Evolutionary conservation across 1,284 basidiomycete genomes (phyloP), one percentile per base, ranked within the genome.

Genomic region (Sanghuangporus sanghuang): DNA sequence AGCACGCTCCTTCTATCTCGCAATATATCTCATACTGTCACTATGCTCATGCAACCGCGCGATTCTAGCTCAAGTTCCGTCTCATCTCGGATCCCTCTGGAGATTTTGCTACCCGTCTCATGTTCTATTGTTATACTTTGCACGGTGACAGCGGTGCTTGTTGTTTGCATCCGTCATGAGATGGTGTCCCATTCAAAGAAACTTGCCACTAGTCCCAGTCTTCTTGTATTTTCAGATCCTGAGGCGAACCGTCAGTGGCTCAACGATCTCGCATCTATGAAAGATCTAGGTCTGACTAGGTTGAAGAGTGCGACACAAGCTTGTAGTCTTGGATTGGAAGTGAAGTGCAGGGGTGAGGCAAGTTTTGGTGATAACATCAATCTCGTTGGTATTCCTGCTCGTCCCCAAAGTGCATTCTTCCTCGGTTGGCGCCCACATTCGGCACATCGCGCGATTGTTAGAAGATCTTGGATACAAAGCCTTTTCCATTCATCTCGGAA

Each of bases 231-330:
- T 16, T 46, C 57, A 5, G 57, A 49, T 18, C 57, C 40, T 44
- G 57, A 59, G 32, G 38, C 23, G 35, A 59, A 59, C 39, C 44
- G 57, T 16, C 44, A 48, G 46, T 49, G 57, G 57, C 44, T 59
- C 14, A 46, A 49, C 23, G 57, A 49, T 12, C 57, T 59, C 32
- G n/a, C 23, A 36, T 21, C 18, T 38, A 6, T 59, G 27, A 59
- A 49, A 36, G 42, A 50, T 21, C 46, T 49, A 21, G 57, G 44
- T 18, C 27, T 59, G 4, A 32, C 9, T 1, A 23, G 14, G 12
- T 23, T 44, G 27, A 27, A 18, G 23, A 59, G 18, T 11, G 16
- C 38, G 44, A 48, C 16, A 9, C 44, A n/a, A 16, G 18, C 27
- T 2, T 18, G 57, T 8, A 49, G 57, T n/a, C 38, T 32, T 9